Evolutionary conservation across 306 rosid genomes (phyloP).

Genomic region (Vachellia collinsii): DNA sequence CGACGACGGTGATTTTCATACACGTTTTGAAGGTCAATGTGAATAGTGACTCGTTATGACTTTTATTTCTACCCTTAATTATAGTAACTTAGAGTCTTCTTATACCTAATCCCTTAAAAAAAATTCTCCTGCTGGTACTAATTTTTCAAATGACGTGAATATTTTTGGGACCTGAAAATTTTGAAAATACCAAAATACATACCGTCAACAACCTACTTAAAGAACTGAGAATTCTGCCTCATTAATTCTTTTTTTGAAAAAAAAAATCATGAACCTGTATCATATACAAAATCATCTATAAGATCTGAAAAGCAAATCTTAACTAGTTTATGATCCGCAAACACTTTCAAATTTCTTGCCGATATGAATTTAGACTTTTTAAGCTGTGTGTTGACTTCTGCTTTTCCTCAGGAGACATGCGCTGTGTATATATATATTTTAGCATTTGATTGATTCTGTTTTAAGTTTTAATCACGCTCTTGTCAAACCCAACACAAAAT

Average conservation of each 20-base stretch:
- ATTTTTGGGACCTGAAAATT: not conserved
- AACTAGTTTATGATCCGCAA: not conserved
- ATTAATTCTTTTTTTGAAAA: too few species aligned
- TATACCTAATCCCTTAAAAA: not conserved
- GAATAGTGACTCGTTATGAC: not conserved
- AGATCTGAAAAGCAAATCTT: not conserved
- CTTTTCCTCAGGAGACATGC: not conserved
- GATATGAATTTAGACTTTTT: not conserved
- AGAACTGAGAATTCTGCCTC: not conserved
- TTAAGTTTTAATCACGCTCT: too few species aligned
- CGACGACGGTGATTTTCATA: too few species aligned
- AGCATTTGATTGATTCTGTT: not conserved
- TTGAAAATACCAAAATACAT: not conserved
- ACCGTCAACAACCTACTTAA: not conserved
- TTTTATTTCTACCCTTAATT: not conserved
- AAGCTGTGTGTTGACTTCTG: not conserved
- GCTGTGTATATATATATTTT: not conserved
- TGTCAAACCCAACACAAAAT: not conserved
- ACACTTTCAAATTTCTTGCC: not conserved
- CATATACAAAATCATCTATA: not conserved
- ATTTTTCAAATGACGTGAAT: not conserved
- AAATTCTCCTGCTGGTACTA: not conserved
- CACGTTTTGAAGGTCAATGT: not conserved
- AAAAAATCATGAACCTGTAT: not conserved
- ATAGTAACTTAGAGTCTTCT: not conserved